Evolutionary conservation across 495 filamentous ascomycete species (phyloP).

Genomic region (Umbilicaria muhlenbergii): DNA sequence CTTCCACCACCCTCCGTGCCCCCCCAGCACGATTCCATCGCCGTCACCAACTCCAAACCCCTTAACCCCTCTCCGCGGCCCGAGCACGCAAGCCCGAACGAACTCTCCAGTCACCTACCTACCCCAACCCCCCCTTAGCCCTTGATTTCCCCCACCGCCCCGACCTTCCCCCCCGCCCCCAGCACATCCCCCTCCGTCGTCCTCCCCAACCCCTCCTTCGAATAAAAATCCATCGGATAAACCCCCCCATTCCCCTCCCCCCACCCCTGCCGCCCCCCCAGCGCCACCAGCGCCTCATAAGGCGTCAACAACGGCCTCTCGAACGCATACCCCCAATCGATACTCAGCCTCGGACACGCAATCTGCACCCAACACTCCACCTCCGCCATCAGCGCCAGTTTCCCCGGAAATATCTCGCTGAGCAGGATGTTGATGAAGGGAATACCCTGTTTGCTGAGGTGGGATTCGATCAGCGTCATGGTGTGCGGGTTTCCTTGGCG

Average conservation of each 20-base stretch:
- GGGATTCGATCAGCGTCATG: constrained; percentile 66
- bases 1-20: too few species aligned
- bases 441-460: constrained; percentile 49
- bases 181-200: constrained; percentile 32
- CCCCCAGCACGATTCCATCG: too few species aligned
- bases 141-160: too few species aligned
- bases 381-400: constrained; percentile 79
- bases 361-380: constrained; percentile 98
- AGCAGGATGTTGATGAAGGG: constrained; percentile 71
- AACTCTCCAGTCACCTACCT: too few species aligned
- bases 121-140: too few species aligned
- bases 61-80: too few species aligned
- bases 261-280: constrained; percentile 68
- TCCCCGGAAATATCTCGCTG: constrained; percentile 91
- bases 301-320: constrained; percentile 75
- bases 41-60: too few species aligned
- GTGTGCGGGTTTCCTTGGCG: constrained; percentile 93
- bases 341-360: constrained; percentile 84
- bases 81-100: too few species aligned
- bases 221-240: constrained; percentile 99
- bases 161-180: too few species aligned
- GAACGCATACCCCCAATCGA: constrained; percentile 99
- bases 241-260: constrained; percentile 44
- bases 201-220: constrained; percentile 76
- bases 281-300: constrained; percentile 82